Evolutionary conservation across 2,329 filamentous ascomycete species (phyloP).

Genomic region (Trichoderma hamatum): DNA sequence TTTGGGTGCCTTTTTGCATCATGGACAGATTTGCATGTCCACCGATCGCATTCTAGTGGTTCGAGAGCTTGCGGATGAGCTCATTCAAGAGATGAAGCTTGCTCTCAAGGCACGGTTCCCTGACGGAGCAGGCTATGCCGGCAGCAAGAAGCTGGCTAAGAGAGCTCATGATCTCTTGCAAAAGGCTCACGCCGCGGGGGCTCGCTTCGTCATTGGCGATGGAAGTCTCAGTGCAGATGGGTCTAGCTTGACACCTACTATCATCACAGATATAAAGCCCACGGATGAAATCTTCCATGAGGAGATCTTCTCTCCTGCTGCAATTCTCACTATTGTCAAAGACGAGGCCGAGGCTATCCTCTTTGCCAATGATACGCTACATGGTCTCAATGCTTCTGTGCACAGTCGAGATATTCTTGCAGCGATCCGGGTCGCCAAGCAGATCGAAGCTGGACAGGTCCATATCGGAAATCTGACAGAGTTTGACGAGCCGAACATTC

Average conservation of each 20-base stretch:
- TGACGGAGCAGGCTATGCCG: not conserved
- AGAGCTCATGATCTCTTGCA: constrained; percentile 13
- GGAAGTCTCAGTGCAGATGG: not conserved
- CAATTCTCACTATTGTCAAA: constrained; percentile 65
- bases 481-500: constrained; percentile 62
- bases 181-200: constrained; percentile 69
- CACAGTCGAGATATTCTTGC: constrained; percentile 67
- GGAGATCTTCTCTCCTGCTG: constrained; percentile 73
- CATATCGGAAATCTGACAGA: constrained; percentile 66
- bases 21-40: constrained; percentile 73
- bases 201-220: constrained; percentile 46
- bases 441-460: constrained; percentile 64
- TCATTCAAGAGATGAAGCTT: constrained; percentile 3
- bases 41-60: constrained; percentile 61
- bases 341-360: constrained; percentile 69
- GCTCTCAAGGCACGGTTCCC: not conserved
- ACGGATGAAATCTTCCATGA: constrained; percentile 69
- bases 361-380: constrained; percentile 78
- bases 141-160: not conserved
- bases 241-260: constrained; percentile 50
- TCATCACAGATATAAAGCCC: constrained; percentile 61
- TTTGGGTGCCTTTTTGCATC: constrained; percentile 30
- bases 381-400: constrained; percentile 69
- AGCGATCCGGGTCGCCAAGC: constrained; percentile 57
- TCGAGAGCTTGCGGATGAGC: not conserved